Evolutionary conservation across 31 red algal species (phyloP).

Genomic region (Bonnemaisonia californica): DNA sequence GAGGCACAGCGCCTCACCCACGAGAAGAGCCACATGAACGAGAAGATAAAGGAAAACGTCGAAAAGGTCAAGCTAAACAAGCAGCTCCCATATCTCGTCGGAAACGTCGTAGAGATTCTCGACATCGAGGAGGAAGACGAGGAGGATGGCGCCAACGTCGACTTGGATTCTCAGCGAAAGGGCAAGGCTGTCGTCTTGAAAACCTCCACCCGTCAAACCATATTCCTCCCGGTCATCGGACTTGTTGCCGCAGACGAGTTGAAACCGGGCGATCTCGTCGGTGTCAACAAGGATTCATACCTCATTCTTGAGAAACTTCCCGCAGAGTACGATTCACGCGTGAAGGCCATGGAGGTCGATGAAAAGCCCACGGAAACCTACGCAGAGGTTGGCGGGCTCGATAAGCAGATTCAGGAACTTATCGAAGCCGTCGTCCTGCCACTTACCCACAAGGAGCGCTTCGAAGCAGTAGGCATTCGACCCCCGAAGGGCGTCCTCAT

Average conservation of each 20-base stretch:
- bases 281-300: slow-evolving; percentile 99
- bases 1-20: slow-evolving; percentile 83
- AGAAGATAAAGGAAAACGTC: slow-evolving; percentile 93
- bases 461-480: slow-evolving; percentile 95
- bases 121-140: slow-evolving; percentile 89
- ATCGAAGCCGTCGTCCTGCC: slow-evolving; percentile 98
- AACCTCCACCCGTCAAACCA: slow-evolving; percentile 97
- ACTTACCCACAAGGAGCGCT: slow-evolving; percentile 93
- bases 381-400: slow-evolving; percentile 94
- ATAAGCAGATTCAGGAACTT: slow-evolving; percentile 99
- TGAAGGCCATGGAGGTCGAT: slow-evolving; percentile 99
- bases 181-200: slow-evolving; percentile 96
- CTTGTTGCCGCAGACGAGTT: slow-evolving; percentile 89
- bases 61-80: slow-evolving; percentile 99
- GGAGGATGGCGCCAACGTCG: slow-evolving; percentile 86
- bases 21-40: slow-evolving; percentile 80
- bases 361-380: slow-evolving; percentile 99
- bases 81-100: slow-evolving; percentile 97
- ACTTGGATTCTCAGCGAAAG: slow-evolving; percentile 86
- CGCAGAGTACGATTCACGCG: slow-evolving; percentile 96
- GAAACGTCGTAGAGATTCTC: slow-evolving; percentile 96
- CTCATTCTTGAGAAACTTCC: slow-evolving; percentile 96
- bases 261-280: slow-evolving; percentile 94
- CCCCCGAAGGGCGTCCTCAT: slow-evolving; percentile 99
- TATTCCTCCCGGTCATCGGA: slow-evolving; percentile 95